Evolutionary conservation across 495 filamentous ascomycete species (phyloP).

Genomic region (Cercophora newfieldiana): DNA sequence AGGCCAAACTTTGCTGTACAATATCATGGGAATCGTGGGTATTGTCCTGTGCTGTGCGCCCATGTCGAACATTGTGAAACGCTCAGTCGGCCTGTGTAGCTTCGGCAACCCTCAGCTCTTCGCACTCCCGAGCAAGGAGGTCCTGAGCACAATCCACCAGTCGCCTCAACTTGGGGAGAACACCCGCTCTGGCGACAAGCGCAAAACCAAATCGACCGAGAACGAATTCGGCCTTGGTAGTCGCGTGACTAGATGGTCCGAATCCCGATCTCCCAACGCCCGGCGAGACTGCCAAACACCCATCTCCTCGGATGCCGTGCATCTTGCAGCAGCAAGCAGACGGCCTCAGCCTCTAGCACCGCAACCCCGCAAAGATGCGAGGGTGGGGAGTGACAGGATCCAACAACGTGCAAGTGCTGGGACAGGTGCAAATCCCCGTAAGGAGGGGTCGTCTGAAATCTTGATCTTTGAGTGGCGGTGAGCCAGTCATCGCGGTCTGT

Average conservation of each 20-base stretch:
- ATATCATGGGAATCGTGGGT: too few relatives aligned
- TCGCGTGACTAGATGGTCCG: not conserved
- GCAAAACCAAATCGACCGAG: not conserved
- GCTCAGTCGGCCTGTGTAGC: not conserved
- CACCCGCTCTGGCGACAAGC: not conserved
- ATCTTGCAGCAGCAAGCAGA: not conserved
- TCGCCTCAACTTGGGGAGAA: not conserved
- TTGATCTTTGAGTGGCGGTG: constrained; percentile 4
- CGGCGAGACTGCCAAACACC: not conserved
- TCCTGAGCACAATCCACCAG: not conserved
- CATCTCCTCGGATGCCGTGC: constrained; percentile 6
- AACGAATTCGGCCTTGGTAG: not conserved
- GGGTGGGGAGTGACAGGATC: not conserved
- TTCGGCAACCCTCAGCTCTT: not conserved
- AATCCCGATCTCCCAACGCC: not conserved
- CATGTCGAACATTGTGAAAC: not conserved
- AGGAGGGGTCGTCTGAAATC: not conserved
- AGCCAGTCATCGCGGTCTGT: not conserved
- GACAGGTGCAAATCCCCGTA: not conserved
- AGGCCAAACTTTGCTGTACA: not conserved
- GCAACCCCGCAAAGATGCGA: not conserved
- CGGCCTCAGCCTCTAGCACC: not conserved
- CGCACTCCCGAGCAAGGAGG: not conserved
- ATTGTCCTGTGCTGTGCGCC: not conserved
- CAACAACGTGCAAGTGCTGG: not conserved